These are phyloP conservation scores for Aureobasidium sp. DNA, from an alignment of 2,329 filamentous ascomycete species.

Conservation along the genomic window DNA sequence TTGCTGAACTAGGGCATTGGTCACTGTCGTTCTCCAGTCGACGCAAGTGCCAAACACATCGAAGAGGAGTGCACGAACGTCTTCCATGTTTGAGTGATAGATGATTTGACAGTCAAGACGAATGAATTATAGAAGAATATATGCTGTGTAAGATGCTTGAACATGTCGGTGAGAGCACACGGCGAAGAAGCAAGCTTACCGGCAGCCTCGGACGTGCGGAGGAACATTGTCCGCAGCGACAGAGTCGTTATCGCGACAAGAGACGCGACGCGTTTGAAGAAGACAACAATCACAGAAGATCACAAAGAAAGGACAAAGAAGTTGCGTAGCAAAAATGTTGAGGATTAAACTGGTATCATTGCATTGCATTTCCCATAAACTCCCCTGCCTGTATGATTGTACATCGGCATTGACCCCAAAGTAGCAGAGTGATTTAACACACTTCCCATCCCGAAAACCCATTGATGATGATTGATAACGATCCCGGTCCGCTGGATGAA, in stretches of 20 bases:
- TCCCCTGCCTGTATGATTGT: constrained; percentile 17
- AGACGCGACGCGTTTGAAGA: not conserved
- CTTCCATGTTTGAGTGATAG: not conserved
- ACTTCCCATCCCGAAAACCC: constrained; percentile 14
- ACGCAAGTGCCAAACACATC: constrained; percentile 77
- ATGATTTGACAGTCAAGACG: not conserved
- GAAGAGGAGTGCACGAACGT: constrained; percentile 57
- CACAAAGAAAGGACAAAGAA: not conserved
- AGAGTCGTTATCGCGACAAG: not conserved
- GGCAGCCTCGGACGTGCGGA: not conserved
- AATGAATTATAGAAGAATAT: not conserved
- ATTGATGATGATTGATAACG: constrained; percentile 15
- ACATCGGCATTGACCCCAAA: constrained; percentile 15
- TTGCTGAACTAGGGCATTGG: constrained; percentile 46
- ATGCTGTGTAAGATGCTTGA: not conserved
- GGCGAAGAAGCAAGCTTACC: not conserved
- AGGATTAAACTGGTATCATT: constrained; percentile 17
- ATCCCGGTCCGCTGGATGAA: constrained; percentile 9
- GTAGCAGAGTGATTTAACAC: constrained; percentile 8
- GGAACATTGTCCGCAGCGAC: not conserved
- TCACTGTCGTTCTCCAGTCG: constrained; percentile 65
- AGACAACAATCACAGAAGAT: not conserved
- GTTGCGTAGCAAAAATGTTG: not conserved
- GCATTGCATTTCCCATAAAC: constrained; percentile 17
- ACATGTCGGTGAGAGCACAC: not conserved